Base-by-base conservation (phyloP, 257 asterid genomes). In the Solanum tarapatanum region DNA sequence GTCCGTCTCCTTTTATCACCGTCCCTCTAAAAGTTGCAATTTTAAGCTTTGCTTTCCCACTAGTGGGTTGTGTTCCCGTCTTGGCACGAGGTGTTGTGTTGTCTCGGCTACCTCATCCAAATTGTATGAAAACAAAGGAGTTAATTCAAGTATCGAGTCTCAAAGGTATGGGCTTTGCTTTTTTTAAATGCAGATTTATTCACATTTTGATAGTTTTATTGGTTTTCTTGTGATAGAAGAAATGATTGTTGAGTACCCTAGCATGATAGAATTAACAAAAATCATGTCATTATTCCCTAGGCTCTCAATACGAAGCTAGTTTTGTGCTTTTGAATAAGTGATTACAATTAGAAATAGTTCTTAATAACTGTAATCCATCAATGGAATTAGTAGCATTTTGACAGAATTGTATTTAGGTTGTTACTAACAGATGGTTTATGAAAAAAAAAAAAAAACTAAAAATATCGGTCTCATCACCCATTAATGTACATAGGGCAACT, bases 81-180 rank as follows among this genome's bases (percentile, higher is more conserved):
- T 83, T 74, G 77, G 86, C 79, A 86, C 48, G 62, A 36, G 85
- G 87, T 88, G 91, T n/a, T 77, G 88, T 89, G 86, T 86, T 82
- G 74, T 91, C 36, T 26, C 87, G 80, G 88, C 90, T 86, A 88
- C 88, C 70, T 88, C 90, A 35, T 73, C 86, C n/a, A 86, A 88
- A 39, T 75, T 76, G 5, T 88, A 86, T 55, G 89, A 89, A 28
- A 87, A 86, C 82, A 74, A 82, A 87, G 88, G 43, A 66, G 82
- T 88, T 73, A 45, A 68, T 85, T 88, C 91, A 77, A 90, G 70
- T 74, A 86, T 73, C 77, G 85, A 87, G 83, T 88, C 87, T 80
- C 91, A 88, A 83, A 92, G 96, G 98, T 95, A 93, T 45, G 83
- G 41, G 13, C 64, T 33, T 84, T 88, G 21, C n/a, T 86, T 77